Percentiles rank a stretch among this genome's conserved stretches.
phyloP scores from a whole-genome alignment of 768 basidiomycete species.

The Leucocoprinus birnbaumii region DNA sequence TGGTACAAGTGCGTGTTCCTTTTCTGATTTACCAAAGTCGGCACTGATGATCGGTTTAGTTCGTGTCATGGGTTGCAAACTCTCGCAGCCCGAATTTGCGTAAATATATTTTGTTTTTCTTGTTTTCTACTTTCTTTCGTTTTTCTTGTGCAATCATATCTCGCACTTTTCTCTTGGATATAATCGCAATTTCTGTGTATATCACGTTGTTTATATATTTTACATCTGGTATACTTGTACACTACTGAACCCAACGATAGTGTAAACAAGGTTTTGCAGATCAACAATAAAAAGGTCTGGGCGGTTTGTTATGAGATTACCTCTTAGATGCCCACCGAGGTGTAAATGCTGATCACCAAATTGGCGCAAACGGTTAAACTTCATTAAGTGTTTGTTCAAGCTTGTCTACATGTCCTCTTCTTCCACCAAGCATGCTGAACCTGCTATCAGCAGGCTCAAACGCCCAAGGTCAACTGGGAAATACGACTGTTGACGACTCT shows the following conservation, averaged over 20 bases:
- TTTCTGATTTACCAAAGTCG: background rate
- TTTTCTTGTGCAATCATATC: background rate
- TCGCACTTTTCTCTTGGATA: background rate
- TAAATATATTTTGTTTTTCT: background rate
- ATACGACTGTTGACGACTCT: conserved; percentile 42
- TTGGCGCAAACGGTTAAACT: no score
- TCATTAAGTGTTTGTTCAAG: no score
- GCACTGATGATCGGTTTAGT: conserved; percentile 21
- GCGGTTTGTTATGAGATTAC: no score
- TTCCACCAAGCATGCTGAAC: conserved; percentile 15
- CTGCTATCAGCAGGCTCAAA: conserved; percentile 46
- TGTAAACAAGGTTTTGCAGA: no score
- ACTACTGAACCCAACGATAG: no score
- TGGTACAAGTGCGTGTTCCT: conserved; percentile 28
- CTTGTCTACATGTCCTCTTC: background rate
- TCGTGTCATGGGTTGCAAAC: conserved; percentile 52
- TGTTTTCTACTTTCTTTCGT: background rate
- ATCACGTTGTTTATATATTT: background rate
- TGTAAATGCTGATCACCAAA: no score
- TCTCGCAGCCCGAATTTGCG: conserved; percentile 19
- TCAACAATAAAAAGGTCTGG: no score
- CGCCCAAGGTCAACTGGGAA: conserved; percentile 50
- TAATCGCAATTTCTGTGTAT: background rate
- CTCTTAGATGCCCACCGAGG: no score
- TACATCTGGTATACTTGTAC: background rate